Base-by-base conservation (phyloP, 169 alveolate genomes). In the Cyclospora cayetanensis region DNA sequence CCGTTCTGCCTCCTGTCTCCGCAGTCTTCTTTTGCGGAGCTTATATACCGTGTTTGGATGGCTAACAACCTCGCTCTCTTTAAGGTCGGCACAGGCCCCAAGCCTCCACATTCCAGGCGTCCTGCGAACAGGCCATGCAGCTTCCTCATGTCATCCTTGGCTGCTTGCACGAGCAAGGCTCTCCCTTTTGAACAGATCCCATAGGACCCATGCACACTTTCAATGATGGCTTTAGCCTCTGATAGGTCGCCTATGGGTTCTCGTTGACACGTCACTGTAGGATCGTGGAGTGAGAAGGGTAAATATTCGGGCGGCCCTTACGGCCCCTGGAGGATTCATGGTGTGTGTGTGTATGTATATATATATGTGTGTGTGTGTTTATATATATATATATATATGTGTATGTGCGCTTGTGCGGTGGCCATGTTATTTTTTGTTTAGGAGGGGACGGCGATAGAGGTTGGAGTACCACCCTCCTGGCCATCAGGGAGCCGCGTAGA, bases 1-100 rank as follows among this genome's bases (percentile, higher is more conserved):
- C 18, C 7, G 37, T 3, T 65, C 77, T 65, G 7, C 27, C 74
- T n/a, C 74, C 27, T 29, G 35, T n/a, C 74, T n/a, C 74, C 27
- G 35, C 27, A 55, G 70, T 7, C 70, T 55, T 4, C 27, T 95
- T 98, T 42, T 34, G 2, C 7, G 53, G 72, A 41, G 4, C 4
- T 43, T 50, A n/a, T 43, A n/a, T 20, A n/a, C 43, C 72, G 65
- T 25, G 42, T 42, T 15, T 34, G 52, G 41, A 27, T 25, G 11
- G 80, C 41, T 4, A 18, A 25, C 12, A 29, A 34, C 43, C 15
- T 68, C 22, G 80, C 41, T 22, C n/a, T 35, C 5, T 68, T 68
- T 68, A 34, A 34, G 80, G 52, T 34, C n/a, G n/a, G n/a, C n/a
- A n/a, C n/a, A n/a, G n/a, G n/a, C n/a, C n/a, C n/a, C n/a, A n/a